phyloP scores from a whole-genome alignment of 768 basidiomycete species.

The Pulveroboletus sp. region DNA sequence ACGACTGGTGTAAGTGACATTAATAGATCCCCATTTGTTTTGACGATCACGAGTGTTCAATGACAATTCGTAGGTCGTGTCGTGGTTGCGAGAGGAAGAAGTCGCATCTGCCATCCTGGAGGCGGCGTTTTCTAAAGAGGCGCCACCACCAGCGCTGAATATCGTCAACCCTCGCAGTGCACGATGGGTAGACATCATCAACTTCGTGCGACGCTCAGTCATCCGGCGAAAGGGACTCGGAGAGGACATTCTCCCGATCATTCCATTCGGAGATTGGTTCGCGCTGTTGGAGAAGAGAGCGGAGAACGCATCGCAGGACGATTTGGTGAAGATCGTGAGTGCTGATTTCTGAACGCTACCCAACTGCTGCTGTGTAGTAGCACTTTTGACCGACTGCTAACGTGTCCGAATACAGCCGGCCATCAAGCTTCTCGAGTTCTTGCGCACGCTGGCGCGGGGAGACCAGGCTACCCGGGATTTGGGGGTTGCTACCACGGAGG shows the following conservation, averaged over 20 bases:
- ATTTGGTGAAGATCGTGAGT: constrained; percentile 32
- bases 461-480: constrained; percentile 7
- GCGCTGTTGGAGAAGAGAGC: constrained; percentile 20
- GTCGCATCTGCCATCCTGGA: constrained; percentile 34
- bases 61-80: constrained; percentile 26
- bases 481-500: constrained; percentile 3
- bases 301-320: constrained; percentile 19
- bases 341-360: too few species aligned
- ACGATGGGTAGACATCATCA: constrained; percentile 31
- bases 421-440: constrained; percentile 33
- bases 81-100: constrained; percentile 41
- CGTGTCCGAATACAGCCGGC: constrained; percentile 24
- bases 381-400: neutral
- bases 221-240: constrained; percentile 6
- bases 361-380: too few species aligned
- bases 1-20: constrained; percentile 30
- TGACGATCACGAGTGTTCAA: neutral
- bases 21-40: too few species aligned
- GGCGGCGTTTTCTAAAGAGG: constrained; percentile 15
- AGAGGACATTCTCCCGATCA: constrained; percentile 21
- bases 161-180: too few species aligned
- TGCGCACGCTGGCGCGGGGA: constrained; percentile 20
- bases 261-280: constrained; percentile 36
- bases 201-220: constrained; percentile 16
- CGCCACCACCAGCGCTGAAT: constrained; percentile 1